Conservation (phyloP, 1,284 basidiomycete species). For the Heterobasidion occidentale region DNA sequence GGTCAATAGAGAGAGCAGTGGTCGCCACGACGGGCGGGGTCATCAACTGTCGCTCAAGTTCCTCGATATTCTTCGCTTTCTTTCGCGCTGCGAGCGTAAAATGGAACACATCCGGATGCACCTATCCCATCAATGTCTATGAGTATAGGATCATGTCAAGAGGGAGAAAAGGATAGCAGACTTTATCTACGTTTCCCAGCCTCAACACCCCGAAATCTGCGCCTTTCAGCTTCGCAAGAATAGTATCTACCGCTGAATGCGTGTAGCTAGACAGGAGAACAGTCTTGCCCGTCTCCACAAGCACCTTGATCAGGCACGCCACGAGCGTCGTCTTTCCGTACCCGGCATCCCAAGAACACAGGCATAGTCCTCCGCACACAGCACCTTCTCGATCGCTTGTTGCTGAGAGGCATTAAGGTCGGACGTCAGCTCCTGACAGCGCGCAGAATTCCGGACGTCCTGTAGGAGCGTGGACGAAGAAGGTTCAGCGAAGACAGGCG, state of each 20-base stretch:
- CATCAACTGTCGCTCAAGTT: slow-evolving; percentile 77
- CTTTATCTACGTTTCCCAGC: slow-evolving; percentile 89
- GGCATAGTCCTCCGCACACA: slow-evolving; percentile 84
- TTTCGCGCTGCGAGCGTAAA: slow-evolving; percentile 58
- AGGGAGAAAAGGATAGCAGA: slow-evolving; percentile 23
- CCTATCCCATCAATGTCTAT: slow-evolving; percentile 29
- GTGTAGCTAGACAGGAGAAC: slow-evolving; percentile 92
- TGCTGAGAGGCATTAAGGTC: slow-evolving; percentile 72
- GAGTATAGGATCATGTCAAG: neutral
- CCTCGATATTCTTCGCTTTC: slow-evolving; percentile 57
- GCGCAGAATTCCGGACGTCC: slow-evolving; percentile 3
- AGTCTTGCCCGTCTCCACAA: slow-evolving; percentile 79
- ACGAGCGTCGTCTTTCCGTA: slow-evolving; percentile 96
- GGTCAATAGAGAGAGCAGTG: slow-evolving; percentile 88
- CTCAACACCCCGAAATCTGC: slow-evolving; percentile 72
- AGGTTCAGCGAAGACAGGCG: slow-evolving; percentile 51
- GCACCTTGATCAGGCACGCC: slow-evolving; percentile 75
- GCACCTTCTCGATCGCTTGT: slow-evolving; percentile 64
- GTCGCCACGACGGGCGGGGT: slow-evolving; percentile 90
- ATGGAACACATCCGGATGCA: slow-evolving; percentile 71
- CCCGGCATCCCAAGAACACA: slow-evolving; percentile 96
- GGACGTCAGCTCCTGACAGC: slow-evolving; percentile 6
- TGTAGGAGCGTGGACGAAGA: slow-evolving; percentile 9
- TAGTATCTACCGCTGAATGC: slow-evolving; percentile 96
- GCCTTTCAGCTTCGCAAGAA: slow-evolving; percentile 73